Evolutionary conservation across 1,284 basidiomycete genomes (phyloP), one percentile per base, ranked within the genome.

Genomic region (Thelephora terrestris): DNA sequence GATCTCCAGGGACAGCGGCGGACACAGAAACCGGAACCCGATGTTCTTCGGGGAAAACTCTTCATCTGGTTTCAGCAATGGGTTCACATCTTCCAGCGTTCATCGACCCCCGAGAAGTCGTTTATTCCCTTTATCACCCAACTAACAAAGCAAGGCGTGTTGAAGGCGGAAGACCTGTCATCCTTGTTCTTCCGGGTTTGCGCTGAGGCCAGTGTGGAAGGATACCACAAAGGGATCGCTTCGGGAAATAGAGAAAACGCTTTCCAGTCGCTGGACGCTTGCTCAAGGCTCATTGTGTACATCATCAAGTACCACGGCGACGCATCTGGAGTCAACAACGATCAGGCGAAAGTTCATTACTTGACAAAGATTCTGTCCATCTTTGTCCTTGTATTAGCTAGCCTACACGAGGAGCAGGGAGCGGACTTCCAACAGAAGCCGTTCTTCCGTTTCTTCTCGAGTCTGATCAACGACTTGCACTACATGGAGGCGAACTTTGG

Each of bases 291-390:
- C 56, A 91, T 99, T 54, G 90, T 94, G 43, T 91, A 97, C 64
- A 96, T 99, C 72, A 94, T 99, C 79, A 99, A 99, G 72, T 98
- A 99, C 64, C 95, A 99, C 57, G 93, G 91, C 21, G 95, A 98
- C 64, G 87, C 86, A 46, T 84, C 76, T 12, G 90, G 87, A 27
- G 75, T 86, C 53, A 89, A 92, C 69, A 90, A 91, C 58, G 89
- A 93, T 59, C 88, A 91, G 58, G 89, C 91, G 18, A 97, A 98
- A 67, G 90, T 94, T 21, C 89, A 96, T 62, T 99, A 99, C 69
- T 74, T 97, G 61, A 94, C 93, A 55, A 99, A 99, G 74, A 96
- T 99, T 52, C 70, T 99, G 49, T 96, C 94, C 7, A 99, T 99
- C 65, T 87, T 98, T 61, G 91, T 98, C 40, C 80, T 99, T 52